Conservation (phyloP, 2,329 filamentous ascomycete species). For the Pseudocercospora vitis region DNA sequence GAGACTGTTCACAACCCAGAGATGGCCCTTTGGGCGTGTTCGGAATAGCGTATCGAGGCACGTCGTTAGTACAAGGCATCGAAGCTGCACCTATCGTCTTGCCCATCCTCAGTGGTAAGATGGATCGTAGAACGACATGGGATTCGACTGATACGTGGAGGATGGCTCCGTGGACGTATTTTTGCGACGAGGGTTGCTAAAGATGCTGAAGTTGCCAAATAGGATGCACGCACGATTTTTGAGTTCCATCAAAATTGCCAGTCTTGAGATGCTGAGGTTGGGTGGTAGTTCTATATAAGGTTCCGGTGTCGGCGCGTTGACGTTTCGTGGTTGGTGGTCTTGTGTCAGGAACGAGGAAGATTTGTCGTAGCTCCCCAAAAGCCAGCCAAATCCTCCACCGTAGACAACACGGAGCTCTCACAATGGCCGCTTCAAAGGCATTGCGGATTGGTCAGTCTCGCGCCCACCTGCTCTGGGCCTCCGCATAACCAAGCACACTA, state of each 20-base stretch:
- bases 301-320: neutral
- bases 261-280: no score
- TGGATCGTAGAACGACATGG: conserved; percentile 23
- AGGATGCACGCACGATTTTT: conserved; percentile 26
- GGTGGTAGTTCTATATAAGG: no score
- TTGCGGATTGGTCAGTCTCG: conserved; percentile 13
- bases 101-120: conserved; percentile 30
- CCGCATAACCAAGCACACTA: no score
- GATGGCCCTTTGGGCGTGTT: conserved; percentile 18
- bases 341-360: neutral
- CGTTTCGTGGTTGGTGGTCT: neutral
- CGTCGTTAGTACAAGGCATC: conserved; percentile 19
- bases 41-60: conserved; percentile 25
- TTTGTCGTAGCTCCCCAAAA: neutral
- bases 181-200: conserved; percentile 25
- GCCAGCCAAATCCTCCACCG: no score
- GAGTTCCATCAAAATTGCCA: no score
- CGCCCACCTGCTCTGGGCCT: no score
- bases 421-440: neutral
- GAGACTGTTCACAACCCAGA: conserved; percentile 17
- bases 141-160: conserved; percentile 15
- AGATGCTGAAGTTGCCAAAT: conserved; percentile 25
- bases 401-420: neutral
- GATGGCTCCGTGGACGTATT: conserved; percentile 25
- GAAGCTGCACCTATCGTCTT: conserved; percentile 23